Evolutionary conservation across 2,329 filamentous ascomycete species (phyloP), one percentile per base, ranked within the genome.

Genomic region (Trichoderma lentiforme): DNA sequence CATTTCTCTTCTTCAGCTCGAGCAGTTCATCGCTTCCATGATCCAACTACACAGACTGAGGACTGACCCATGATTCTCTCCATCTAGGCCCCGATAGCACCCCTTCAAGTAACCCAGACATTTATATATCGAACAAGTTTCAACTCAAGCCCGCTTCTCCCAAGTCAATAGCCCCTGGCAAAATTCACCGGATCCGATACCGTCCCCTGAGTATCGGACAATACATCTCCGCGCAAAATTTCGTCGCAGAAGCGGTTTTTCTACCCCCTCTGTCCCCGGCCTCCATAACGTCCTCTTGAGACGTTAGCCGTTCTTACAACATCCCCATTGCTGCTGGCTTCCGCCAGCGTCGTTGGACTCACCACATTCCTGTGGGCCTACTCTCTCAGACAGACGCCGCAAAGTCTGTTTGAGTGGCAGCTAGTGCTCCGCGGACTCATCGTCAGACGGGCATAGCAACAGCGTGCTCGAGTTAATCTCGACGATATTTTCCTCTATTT

Each of bases 401-500:
- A 94, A 92, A 89, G 92, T 95, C 95, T 93, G 93, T 95, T 94
- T 97, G 93, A 90, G 93, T 88, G 90, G 93, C 91, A 97, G 94
- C 94, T 92, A 94, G 94, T 93, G 94, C 94, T 96, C 92, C 92
- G 92, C 91, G 88, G 88, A 89, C 87, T 86, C 83, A 83, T 81
- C 81, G 74, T 73, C 74, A 78, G 78, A 78, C 79, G 81, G 79
- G 71, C 73, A 58, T 64, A 69, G 74, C 75, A 76, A 73, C 34
- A 47, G 75, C 74, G 34, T 28, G n/a, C 72, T 32, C 51, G 24
- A 51, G 18, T 26, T 14, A 4, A 9, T 18, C 24, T 72, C 73
- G 68, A 71, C 43, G n/a, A 11, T 12, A 62, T 70, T 51, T 63
- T 65, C 66, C 69, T 71, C 73, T 73, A 75, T 77, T 75, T 14